Conservation (phyloP, 2,329 filamentous ascomycete genomes). For the Lithohypha guttulata region DNA sequence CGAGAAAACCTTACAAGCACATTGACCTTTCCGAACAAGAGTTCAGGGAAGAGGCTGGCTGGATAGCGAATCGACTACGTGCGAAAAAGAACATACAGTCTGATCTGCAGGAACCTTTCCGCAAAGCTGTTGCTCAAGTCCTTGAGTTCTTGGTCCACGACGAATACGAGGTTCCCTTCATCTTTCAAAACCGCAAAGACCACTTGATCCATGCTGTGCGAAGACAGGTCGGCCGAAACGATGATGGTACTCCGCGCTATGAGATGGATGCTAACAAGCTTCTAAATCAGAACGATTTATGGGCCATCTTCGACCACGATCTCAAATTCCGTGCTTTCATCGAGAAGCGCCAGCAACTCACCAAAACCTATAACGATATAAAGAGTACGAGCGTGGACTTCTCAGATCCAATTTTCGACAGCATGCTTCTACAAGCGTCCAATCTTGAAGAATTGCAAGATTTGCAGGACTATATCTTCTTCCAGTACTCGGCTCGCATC, state of each 20-base stretch:
- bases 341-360: conserved; percentile 80
- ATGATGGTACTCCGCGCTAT: conserved; percentile 56
- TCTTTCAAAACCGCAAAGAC: conserved; percentile 96
- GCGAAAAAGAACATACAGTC: conserved; percentile 67
- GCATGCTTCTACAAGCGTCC: conserved; percentile 66
- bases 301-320: conserved; percentile 89
- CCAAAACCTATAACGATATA: conserved; percentile 66
- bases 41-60: conserved; percentile 77
- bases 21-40: conserved; percentile 72
- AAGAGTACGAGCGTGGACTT: conserved; percentile 51
- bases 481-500: conserved; percentile 75
- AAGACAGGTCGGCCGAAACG: conserved; percentile 52
- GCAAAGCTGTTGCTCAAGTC: conserved; percentile 79
- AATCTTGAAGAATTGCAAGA: conserved; percentile 96
- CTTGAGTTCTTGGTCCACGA: conserved; percentile 92
- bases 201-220: conserved; percentile 87
- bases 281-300: conserved; percentile 82
- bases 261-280: conserved; percentile 74
- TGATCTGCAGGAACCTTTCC: conserved; percentile 71
- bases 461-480: conserved; percentile 90
- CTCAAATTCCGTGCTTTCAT: conserved; percentile 88
- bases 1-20: conserved; percentile 77
- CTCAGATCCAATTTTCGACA: conserved; percentile 64
- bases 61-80: conserved; percentile 85
- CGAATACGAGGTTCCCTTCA: conserved; percentile 90